Conservation (phyloP, 2,329 filamentous ascomycete species). For the Neopestalotiopsis clavispora region DNA sequence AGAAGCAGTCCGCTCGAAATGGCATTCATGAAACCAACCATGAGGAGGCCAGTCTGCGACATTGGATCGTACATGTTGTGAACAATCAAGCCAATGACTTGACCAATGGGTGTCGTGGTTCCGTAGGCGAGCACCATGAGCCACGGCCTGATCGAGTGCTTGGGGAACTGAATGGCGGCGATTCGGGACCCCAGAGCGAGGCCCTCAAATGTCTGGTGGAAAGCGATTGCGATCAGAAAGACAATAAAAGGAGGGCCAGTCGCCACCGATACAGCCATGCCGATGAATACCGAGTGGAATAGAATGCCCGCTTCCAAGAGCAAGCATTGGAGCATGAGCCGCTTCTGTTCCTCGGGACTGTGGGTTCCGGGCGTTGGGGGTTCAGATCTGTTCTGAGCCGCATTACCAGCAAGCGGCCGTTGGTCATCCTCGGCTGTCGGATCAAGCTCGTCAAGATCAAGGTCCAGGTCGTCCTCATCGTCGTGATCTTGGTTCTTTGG, state of each 20-base stretch:
- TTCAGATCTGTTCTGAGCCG: slow-evolving; percentile 27
- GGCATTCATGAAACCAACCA: slow-evolving; percentile 88
- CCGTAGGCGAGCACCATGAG: slow-evolving; percentile 81
- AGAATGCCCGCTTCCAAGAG: slow-evolving; percentile 83
- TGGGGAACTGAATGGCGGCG: slow-evolving; percentile 79
- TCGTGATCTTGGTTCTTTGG: slow-evolving; percentile 20
- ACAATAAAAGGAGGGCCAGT: slow-evolving; percentile 81
- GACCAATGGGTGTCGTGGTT: slow-evolving; percentile 79
- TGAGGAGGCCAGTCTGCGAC: slow-evolving; percentile 75
- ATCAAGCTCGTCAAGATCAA: slow-evolving; percentile 66
- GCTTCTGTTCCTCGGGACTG: slow-evolving; percentile 63
- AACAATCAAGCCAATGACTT: slow-evolving; percentile 79
- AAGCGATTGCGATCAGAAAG: slow-evolving; percentile 79
- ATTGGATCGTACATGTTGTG: slow-evolving; percentile 82
- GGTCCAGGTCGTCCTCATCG: slow-evolving; percentile 59
- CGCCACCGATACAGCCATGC: slow-evolving; percentile 83
- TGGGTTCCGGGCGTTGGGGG: slow-evolving; percentile 33
- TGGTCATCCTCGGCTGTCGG: slow-evolving; percentile 40
- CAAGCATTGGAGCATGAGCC: slow-evolving; percentile 76
- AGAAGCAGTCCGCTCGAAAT: slow-evolving; percentile 80
- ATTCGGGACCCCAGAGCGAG: slow-evolving; percentile 86
- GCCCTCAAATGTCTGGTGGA: slow-evolving; percentile 89
- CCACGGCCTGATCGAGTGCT: slow-evolving; percentile 77
- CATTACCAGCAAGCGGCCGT: slow-evolving; percentile 29
- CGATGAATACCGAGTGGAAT: slow-evolving; percentile 86